Evolutionary conservation across 345 rosid species (phyloP).

Genomic region (Salix caprea): DNA sequence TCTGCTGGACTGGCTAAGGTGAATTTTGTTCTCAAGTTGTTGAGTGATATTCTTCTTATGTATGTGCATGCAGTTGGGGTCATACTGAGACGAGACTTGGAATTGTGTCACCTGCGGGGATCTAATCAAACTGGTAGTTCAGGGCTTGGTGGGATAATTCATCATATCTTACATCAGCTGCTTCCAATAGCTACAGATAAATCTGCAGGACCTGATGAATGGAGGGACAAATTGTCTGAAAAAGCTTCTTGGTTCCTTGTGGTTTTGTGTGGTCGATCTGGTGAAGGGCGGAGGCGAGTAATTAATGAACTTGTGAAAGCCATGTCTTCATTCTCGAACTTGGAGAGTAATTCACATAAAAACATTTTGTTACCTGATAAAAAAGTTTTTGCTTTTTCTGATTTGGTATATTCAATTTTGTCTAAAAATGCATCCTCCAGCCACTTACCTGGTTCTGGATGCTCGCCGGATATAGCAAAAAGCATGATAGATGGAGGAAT

Average conservation of each 20-base stretch:
- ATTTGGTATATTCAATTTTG: constrained; percentile 72
- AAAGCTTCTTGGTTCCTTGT: constrained; percentile 90
- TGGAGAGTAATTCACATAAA: constrained; percentile 59
- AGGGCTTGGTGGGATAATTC: constrained; percentile 61
- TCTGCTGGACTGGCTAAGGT: constrained; percentile 86
- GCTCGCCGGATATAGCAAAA: constrained; percentile 89
- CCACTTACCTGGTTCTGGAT: constrained; percentile 78
- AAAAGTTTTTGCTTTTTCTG: constrained; percentile 67
- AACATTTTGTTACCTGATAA: constrained; percentile 65
- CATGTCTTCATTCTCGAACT: constrained; percentile 56
- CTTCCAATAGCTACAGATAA: constrained; percentile 69
- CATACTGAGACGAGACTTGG: constrained; percentile 76
- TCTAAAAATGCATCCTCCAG: constrained; percentile 80
- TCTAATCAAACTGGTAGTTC: constrained; percentile 51
- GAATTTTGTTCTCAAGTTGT: constrained; percentile 77
- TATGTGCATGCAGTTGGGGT: constrained; percentile 84
- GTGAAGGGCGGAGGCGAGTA: constrained; percentile 87
- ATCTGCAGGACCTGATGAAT: constrained; percentile 76
- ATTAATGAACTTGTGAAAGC: constrained; percentile 80
- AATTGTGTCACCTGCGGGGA: constrained; percentile 64
- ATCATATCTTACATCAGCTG: constrained; percentile 74
- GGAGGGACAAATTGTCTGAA: constrained; percentile 87
- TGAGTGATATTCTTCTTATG: constrained; percentile 88
- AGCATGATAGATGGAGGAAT: constrained; percentile 93
- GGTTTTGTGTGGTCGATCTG: constrained; percentile 79